Percentiles rank a stretch among this genome's conserved stretches.
Conservation (phyloP, 495 filamentous ascomycete genomes). For the Cairneyella variabilis region DNA sequence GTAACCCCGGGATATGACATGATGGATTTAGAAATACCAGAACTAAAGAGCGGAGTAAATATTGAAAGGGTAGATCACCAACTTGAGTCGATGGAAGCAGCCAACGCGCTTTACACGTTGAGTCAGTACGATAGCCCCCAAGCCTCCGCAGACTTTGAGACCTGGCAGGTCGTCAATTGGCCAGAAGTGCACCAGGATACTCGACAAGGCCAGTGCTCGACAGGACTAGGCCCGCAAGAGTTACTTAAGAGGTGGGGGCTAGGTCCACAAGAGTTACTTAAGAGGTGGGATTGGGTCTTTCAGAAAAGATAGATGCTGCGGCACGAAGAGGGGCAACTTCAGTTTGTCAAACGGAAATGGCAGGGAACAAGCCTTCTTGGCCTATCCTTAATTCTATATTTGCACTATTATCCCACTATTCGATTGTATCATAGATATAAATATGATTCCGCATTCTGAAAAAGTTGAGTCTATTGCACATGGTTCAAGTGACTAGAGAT, state of each 20-base stretch:
- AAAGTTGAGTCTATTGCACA: no score
- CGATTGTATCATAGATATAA: no score
- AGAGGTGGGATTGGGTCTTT: conserved; percentile 9
- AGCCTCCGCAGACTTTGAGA: background rate
- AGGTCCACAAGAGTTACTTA: conserved; percentile 3
- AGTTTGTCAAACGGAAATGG: background rate
- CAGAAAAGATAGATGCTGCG: background rate
- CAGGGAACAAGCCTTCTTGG: background rate
- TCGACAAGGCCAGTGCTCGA: background rate
- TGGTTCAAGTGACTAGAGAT: no score
- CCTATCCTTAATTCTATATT: background rate
- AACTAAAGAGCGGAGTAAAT: background rate
- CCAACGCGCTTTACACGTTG: background rate
- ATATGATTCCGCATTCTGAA: no score
- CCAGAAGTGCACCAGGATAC: background rate
- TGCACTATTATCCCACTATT: no score
- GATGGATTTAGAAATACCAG: conserved; percentile 5
- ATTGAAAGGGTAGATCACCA: no score
- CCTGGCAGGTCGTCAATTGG: background rate
- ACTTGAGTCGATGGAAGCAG: conserved; percentile 10
- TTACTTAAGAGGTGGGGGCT: conserved; percentile 1
- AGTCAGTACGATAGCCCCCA: background rate
- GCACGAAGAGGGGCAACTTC: background rate
- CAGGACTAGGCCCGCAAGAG: background rate
- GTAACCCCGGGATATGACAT: conserved; percentile 1